Evolutionary conservation across 164 flowering plant genomes (phyloP), one percentile per base, ranked within the genome.

Genomic region (Tetracentron sinense): DNA sequence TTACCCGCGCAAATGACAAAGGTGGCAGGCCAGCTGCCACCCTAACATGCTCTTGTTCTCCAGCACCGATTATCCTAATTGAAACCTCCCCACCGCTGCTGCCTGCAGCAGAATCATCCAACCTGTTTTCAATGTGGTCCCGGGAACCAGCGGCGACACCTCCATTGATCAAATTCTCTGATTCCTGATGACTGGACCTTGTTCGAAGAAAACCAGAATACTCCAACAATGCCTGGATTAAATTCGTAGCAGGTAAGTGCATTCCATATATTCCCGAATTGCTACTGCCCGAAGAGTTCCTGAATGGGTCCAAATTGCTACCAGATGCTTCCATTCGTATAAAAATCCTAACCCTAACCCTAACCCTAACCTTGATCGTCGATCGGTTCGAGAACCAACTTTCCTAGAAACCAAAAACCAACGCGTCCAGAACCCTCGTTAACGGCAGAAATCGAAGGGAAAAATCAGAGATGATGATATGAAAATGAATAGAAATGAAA

Each of bases 51-150:
- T 91, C 97, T 6, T 80, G 89, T 51, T 91, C 97, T 19, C 73
- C 84, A 0, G 82, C 80, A 31, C 92, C 90, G 44, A 95, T 87
- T 28, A 95, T 95, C 80, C 97, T 77, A 63, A 95, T 95, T 0
- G 97, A 79, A 28, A 95, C 97, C 78, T 95, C 99, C 21, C 89
- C 96, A 12, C 76, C 83, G 21, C 67, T 71, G 46, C 54, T 46
- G 19, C 44, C 61, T 7, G 62, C 64, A 0, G 69, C 42, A 22
- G 84, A 52, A 44, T 77, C 84, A 30, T 79, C 79, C 19, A 58
- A 56, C 20, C 79, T 76, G 23, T 47, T 63, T 62, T 59, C 69
- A 29, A 55, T 46, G 19, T 61, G 74, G 22, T 69, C 80, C 29
- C 60, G 71, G 28, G 67, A 64, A 49, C 62, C 70, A 16, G 64